A percentile compares a stretch with the other conserved stretches of the same genome.
Evolutionary conservation across 768 basidiomycete genomes (phyloP).

Genomic region (Tremella fuciformis): DNA sequence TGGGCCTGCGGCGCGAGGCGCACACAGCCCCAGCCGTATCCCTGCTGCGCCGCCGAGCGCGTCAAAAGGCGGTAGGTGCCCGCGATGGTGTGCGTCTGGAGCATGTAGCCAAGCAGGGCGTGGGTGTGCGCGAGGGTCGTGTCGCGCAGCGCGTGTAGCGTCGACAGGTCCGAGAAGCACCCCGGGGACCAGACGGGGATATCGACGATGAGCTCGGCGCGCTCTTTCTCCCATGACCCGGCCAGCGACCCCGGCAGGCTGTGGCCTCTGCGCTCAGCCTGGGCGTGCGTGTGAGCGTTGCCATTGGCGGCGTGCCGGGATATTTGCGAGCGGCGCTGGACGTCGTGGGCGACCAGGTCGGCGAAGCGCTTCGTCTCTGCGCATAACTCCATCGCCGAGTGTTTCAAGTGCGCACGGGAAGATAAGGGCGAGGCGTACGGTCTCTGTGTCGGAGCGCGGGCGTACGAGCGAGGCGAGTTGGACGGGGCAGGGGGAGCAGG

Average conservation of each 20-base stretch:
- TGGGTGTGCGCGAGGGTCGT: slow-evolving; percentile 48
- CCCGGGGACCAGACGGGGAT: slow-evolving; percentile 49
- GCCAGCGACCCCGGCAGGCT: slow-evolving; percentile 25
- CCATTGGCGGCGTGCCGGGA: slow-evolving; percentile 12
- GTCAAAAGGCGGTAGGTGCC: slow-evolving; percentile 47
- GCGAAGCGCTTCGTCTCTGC: slow-evolving; percentile 40
- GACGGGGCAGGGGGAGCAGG: slow-evolving; percentile 10
- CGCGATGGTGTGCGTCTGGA: slow-evolving; percentile 32
- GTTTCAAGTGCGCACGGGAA: slow-evolving; percentile 6
- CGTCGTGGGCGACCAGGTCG: slow-evolving; percentile 22
- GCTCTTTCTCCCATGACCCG: slow-evolving; percentile 42
- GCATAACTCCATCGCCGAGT: slow-evolving; percentile 15
- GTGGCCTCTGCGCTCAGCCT: slow-evolving; percentile 2
- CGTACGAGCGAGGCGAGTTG: slow-evolving; percentile 25
- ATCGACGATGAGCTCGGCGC: slow-evolving; percentile 49
- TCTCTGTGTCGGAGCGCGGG: slow-evolving; percentile 33
- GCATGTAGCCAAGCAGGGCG: slow-evolving; percentile 37
- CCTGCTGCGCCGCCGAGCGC: slow-evolving; percentile 28
- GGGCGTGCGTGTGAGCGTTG: background rate
- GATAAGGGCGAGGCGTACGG: slow-evolving; percentile 32
- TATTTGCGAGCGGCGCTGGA: slow-evolving; percentile 14
- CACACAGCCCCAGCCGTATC: slow-evolving; percentile 47
- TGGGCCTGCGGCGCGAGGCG: slow-evolving; percentile 36
- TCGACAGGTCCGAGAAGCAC: slow-evolving; percentile 50
- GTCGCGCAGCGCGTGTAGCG: slow-evolving; percentile 48